Evolutionary conservation across 495 filamentous ascomycete genomes (phyloP).

Genomic region (Penicillium psychrofluorescens): DNA sequence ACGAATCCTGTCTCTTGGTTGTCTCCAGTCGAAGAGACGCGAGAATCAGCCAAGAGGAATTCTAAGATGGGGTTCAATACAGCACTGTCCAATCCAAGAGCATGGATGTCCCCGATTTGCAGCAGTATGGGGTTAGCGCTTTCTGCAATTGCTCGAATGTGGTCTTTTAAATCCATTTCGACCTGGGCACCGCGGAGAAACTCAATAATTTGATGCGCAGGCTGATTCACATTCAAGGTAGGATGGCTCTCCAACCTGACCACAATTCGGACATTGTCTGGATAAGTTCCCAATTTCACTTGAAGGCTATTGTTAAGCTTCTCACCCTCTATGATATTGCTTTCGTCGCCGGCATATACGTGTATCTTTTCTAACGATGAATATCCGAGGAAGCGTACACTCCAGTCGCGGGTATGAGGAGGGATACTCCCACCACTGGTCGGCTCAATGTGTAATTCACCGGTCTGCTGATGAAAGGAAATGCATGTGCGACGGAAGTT

Average conservation of each 20-base stretch:
- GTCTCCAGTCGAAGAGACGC: not conserved
- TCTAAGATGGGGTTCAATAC: slow-evolving; percentile 37
- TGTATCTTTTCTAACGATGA: not conserved
- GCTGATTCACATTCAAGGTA: slow-evolving; percentile 20
- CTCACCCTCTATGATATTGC: not conserved
- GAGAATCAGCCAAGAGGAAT: slow-evolving; percentile 33
- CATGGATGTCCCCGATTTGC: slow-evolving; percentile 23
- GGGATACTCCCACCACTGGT: not conserved
- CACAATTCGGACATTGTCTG: slow-evolving; percentile 2
- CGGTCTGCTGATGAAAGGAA: slow-evolving; percentile 7
- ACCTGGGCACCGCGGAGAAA: slow-evolving; percentile 25
- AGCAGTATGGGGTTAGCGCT: slow-evolving; percentile 7
- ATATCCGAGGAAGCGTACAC: slow-evolving; percentile 6
- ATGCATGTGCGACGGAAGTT: slow-evolving; percentile 7
- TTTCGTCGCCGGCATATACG: not conserved
- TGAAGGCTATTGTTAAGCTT: not conserved
- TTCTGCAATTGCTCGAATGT: slow-evolving; percentile 27
- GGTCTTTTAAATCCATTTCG: slow-evolving; percentile 30
- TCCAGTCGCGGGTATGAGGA: slow-evolving; percentile 4
- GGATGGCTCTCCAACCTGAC: slow-evolving; percentile 27
- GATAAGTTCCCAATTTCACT: slow-evolving; percentile 1
- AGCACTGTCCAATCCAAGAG: slow-evolving; percentile 21
- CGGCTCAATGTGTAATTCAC: slow-evolving; percentile 10
- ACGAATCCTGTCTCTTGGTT: not conserved
- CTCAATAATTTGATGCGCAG: slow-evolving; percentile 23